These are phyloP conservation scores for Penicillium cosmopolitanum DNA, from an alignment of 495 filamentous ascomycete genomes.

Conservation along the genomic window DNA sequence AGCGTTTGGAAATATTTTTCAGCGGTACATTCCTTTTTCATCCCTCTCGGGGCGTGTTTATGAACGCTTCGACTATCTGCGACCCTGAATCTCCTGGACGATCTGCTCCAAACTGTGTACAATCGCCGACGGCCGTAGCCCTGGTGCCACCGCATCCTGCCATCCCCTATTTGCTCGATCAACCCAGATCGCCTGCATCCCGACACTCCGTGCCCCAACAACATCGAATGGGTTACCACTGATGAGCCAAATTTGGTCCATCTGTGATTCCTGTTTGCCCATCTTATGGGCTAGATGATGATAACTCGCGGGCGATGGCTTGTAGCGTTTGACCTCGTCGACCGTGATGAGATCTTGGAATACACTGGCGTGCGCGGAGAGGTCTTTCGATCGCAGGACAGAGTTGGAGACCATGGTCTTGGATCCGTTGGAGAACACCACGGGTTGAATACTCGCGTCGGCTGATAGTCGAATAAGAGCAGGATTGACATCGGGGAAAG, in stretches of 20 bases:
- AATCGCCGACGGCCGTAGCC: conserved; percentile 34
- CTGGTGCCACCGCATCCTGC: conserved; percentile 37
- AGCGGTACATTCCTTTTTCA: conserved; percentile 43
- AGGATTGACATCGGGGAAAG: conserved; percentile 68
- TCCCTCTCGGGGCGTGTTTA: not conserved
- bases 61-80: conserved; percentile 4
- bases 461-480: conserved; percentile 51
- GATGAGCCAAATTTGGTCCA: conserved; percentile 69
- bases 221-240: conserved; percentile 83
- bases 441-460: conserved; percentile 48
- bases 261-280: conserved; percentile 47
- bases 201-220: conserved; percentile 46
- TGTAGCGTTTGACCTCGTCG: conserved; percentile 63
- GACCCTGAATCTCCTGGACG: conserved; percentile 27
- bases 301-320: conserved; percentile 71
- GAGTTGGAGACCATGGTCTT: conserved; percentile 64
- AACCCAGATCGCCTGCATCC: conserved; percentile 70
- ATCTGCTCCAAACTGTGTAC: conserved; percentile 36
- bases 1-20: conserved; percentile 56
- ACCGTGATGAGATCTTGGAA: conserved; percentile 66
- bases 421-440: conserved; percentile 79
- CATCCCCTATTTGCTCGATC: conserved; percentile 57
- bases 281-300: conserved; percentile 57
- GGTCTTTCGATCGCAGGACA: conserved; percentile 56
- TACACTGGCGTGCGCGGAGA: conserved; percentile 50